Evolutionary conservation across 495 filamentous ascomycete species (phyloP), one percentile per base, ranked within the genome.

Genomic region (Aspergillus kassunensis): DNA sequence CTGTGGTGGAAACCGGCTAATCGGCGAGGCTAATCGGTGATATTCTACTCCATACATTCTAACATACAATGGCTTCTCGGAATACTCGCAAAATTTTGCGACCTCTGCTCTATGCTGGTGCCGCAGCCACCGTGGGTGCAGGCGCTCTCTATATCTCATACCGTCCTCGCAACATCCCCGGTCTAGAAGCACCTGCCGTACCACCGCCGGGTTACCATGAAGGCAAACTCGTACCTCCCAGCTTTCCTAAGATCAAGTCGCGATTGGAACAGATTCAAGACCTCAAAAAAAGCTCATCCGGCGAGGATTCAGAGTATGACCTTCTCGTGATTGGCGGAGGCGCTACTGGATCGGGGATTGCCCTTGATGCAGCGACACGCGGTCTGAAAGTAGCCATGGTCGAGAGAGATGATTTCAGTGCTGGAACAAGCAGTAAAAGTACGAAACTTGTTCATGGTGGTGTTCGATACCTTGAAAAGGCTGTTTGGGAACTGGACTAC

Each of bases 381-480:
- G 93, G 93, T 6, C 72, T 98, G 59, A 93, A 88, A 72, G 93
- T 98, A 34, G 93, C 93, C 30, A 67, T 96, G 36, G 85, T 98
- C n/a, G 93, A 98, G 68, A 77, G 90, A 44, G 93, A 97, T 62
- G 93, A 98, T 68, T 98, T 98, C 70, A 87, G 85, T 61, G 82
- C 84, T 55, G 93, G 93, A 18, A 98, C 93, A 12, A 96, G 90
- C 68, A 92, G 87, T 64, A 98, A 98, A 72, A 93, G 88, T 70
- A 98, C 93, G 27, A 98, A 98, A 69, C 75, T 98, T 52, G 93
- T 98, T 2, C 93, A 98, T 69, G 93, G 93, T 53, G 93, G 93
- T 60, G 93, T 98, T 39, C 79, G 93, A 52, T 98, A 98, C 64
- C 73, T 98, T 45, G 93, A 98, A 66, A 97, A 98, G 73, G 93